Evolutionary conservation across 805 yeast genomes (phyloP), one percentile per base, ranked within the genome.

Genomic region (Candida boleticola): DNA sequence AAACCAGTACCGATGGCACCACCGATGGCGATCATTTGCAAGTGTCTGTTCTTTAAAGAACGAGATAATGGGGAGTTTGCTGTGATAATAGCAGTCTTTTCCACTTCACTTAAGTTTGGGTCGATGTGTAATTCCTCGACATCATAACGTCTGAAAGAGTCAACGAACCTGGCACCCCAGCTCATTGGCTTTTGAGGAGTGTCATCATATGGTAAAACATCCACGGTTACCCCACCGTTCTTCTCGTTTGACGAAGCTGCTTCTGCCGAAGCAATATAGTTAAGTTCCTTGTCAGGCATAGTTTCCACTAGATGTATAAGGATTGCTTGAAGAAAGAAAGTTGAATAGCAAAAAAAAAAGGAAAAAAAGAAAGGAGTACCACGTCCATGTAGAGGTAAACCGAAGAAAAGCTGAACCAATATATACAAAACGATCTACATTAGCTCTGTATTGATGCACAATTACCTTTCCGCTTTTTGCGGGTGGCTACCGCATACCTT

Each of bases 1-100:
- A 82, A 62, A 55, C 89, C 87, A 2, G 86, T 80, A 45, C 87
- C 87, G 29, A 82, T 77, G 32, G 82, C 73, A 36, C 85, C 82
- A 30, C 86, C 86, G 35, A 83, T 77, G 27, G 87, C 80, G 46
- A 83, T 75, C 77, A 83, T 80, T 49, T 80, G 80, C 52, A 82
- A 57, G 52, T 81, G 86, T 55, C 89, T 74, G 34, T 66, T 60
- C 51, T 78, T 79, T 54, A 80, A 27, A 11, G 74, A 66, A 49
- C 77, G 72, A 36, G 76, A 66, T 46, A 84, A 66, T 2, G 86
- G 89, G 3, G 86, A 67, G 44, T 69, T 67, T 20, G 84, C 80
- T 2, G 76, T 52, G 19, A 47, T 53, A 3, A 58, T 37, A 32
- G 63, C 63, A 37, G 63, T 63, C 43, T 44, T 55, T 42, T 64